Evolutionary conservation across 2,329 filamentous ascomycete species (phyloP), one percentile per base, ranked within the genome.

Genomic region (Penicillium verrucosum): DNA sequence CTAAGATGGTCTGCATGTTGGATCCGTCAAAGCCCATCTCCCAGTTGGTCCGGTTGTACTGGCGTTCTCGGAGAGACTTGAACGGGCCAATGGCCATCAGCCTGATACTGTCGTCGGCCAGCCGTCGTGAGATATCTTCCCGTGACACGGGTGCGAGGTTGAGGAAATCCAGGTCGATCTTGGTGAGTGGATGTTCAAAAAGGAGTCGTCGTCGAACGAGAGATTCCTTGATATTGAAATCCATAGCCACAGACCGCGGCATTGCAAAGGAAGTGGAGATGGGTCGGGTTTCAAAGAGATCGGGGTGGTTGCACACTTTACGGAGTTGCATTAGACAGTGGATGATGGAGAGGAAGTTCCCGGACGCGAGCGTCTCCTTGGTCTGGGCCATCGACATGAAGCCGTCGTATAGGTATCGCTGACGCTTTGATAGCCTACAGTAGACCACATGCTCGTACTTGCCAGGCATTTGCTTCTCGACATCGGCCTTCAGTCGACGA

Each of bases 361-460:
- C 94, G 1, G 90, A 95, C 3, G 90, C 85, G 18, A 99, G 80
- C 0, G 92, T 97, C 58, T 91, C 89, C 61, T 91, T 87, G 0
- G 94, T 97, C 66, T 96, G 91, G 4, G 89, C 88, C 54, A 92
- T 87, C 34, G 90, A 91, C 77, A 99, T 86, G 74, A 97, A 99
- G 1, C 93, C 93, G 75, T 99, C 94, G 68, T 99, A 99, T 9
- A 99, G 79, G 74, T 96, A 94, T 42, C 94, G 86, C 71, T 99
- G 94, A 25, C 94, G 87, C 73, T 97, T 97, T 7, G 93, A 97
- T 5, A 99, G 81, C 43, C 93, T 89, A 73, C 94, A 99, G 68
- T 96, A 92, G 62, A 97, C 90, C 21, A 99, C 92, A 69, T 97
- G 92, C 73, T 99, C 95, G 69, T 96, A 96, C 73, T 99, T 99